Conservation (phyloP, 2,329 filamentous ascomycete species). For the Cercospora sp. region DNA sequence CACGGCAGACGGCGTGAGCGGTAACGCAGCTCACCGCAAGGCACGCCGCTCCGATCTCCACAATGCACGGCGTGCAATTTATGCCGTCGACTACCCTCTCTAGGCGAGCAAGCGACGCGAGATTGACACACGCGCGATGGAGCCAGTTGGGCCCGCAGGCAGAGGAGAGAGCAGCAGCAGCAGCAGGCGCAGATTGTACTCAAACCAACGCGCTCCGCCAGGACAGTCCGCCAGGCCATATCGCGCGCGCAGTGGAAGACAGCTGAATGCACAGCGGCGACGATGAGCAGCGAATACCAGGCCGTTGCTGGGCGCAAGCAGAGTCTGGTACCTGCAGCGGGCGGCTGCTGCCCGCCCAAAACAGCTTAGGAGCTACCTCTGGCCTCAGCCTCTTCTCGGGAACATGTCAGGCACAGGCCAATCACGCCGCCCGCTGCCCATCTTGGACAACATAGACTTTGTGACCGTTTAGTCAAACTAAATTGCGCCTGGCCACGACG, state of each 20-base stretch:
- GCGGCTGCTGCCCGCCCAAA: constrained; percentile 8
- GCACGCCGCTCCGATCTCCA: constrained; percentile 4
- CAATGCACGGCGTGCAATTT: constrained; percentile 1
- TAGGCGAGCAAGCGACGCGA: background rate
- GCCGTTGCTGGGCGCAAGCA: background rate
- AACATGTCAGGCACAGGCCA: constrained; percentile 21
- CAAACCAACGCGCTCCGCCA: background rate
- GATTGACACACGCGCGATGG: background rate
- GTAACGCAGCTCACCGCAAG: background rate
- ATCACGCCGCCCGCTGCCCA: constrained; percentile 10
- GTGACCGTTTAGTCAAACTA: constrained; percentile 18
- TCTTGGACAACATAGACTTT: constrained; percentile 22
- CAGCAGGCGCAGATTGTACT: background rate
- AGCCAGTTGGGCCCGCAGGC: background rate
- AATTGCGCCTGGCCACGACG: constrained; percentile 23
- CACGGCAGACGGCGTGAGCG: background rate
- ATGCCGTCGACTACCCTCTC: background rate
- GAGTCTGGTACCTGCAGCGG: constrained; percentile 17
- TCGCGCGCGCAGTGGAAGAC: background rate
- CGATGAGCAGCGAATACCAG: constrained; percentile 14
- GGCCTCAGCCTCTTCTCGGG: constrained; percentile 17
- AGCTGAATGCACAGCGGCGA: background rate
- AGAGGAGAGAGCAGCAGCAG: background rate
- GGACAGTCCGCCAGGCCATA: background rate
- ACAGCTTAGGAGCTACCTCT: constrained; percentile 4